A percentile compares a stretch with the other conserved stretches of the same genome.
Evolutionary conservation across 441 rosid genomes (phyloP).

Genomic region (Erodium chrysanthum): DNA sequence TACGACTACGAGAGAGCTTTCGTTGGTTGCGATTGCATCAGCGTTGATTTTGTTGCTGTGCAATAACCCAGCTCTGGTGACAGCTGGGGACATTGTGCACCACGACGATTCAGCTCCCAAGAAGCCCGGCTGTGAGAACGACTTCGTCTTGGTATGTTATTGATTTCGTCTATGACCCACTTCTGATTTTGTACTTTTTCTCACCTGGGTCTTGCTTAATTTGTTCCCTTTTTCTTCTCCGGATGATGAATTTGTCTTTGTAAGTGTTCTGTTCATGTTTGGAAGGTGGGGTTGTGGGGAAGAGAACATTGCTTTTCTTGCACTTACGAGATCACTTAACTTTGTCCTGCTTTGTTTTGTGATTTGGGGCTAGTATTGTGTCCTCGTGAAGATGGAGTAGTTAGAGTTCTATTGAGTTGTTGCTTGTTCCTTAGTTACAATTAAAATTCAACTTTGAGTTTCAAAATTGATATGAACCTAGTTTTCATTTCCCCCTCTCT

Average conservation of each 20-base stretch:
- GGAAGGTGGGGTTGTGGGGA: neutral
- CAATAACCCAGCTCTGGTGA: conserved; percentile 34
- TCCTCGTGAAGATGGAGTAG: too few species aligned
- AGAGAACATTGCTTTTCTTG: neutral
- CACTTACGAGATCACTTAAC: too few species aligned
- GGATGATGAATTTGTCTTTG: too few species aligned
- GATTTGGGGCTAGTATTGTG: neutral
- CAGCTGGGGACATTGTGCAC: conserved; percentile 84
- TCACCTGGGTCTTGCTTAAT: conserved; percentile 23
- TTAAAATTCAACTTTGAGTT: neutral
- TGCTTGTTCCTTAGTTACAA: neutral
- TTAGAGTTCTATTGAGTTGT: neutral
- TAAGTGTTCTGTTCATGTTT: too few species aligned
- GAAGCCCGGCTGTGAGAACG: conserved; percentile 95
- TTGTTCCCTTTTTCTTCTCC: conserved; percentile 2
- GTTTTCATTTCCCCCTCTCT: neutral
- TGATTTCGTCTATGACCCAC: conserved; percentile 17
- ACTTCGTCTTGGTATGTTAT: conserved; percentile 70
- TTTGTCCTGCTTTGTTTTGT: conserved; percentile 7
- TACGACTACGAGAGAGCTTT: conserved; percentile 36
- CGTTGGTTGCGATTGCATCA: conserved; percentile 23
- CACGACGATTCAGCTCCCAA: conserved; percentile 80
- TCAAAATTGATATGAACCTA: neutral
- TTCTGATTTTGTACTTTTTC: conserved; percentile 15
- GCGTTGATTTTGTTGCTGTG: conserved; percentile 38